Evolutionary conservation across 2,329 filamentous ascomycete genomes (phyloP), one percentile per base, ranked within the genome.

Genomic region (Colletotrichum ledebouriae): DNA sequence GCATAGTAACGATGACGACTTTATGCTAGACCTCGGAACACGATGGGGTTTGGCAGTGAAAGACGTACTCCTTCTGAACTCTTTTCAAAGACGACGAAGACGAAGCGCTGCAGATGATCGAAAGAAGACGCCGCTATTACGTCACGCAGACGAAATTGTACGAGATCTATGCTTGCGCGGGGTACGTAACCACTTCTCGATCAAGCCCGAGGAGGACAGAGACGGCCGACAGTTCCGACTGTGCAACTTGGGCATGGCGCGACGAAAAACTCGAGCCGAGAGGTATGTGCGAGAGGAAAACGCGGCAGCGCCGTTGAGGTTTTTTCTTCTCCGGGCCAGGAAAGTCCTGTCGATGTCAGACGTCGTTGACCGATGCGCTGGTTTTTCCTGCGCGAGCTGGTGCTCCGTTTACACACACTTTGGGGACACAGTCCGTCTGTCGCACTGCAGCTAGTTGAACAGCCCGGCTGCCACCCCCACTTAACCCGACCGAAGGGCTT

Each of bases 91-190:
- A 6, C 7, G 6, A 29, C 29, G 25, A 41, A 25, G 15, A 25
- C 17, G 41, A 57, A 49, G 22, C 53, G 37, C 41, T 25, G 55
- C 39, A 22, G 58, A 42, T 25, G 34, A 22, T 41, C 12, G n/a
- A 9, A 37, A 37, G 22, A 17, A 6, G 10, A 33, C 10, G 50
- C n/a, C 47, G 25, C 59, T 33, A 34, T 67, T 67, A 63, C 64
- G 64, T 64, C 64, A 67, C 53, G 22, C 17, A 22, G 59, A 44
- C 57, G 41, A 58, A 10, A 50, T 56, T 9, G 34, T 57, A 29
- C 44, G 20, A 47, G 64, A 52, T 20, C 46, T 37, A 59, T 52
- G 52, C 53, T 55, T 22, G 46, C 34, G 63, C 50, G 49, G 59
- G 59, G 59, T 50, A 59, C 12, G 20, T 50, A 25, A 13, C 47